A percentile compares a stretch with the other conserved stretches of the same genome.
Conservation (phyloP, 2,329 filamentous ascomycete genomes). For the Venturia nashicola region DNA sequence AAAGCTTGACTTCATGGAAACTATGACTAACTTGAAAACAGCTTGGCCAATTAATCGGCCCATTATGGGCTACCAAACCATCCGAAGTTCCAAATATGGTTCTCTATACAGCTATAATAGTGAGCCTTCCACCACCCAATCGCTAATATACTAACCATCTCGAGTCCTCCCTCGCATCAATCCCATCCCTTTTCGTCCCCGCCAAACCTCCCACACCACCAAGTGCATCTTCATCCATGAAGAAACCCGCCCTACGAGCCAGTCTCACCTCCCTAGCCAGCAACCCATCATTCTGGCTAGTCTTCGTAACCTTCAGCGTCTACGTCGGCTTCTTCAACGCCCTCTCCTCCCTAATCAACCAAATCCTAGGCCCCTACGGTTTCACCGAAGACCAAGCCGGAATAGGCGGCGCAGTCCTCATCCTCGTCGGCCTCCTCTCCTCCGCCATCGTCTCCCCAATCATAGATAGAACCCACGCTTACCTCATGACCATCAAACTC, state of each 20-base stretch:
- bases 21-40: constrained; percentile 12
- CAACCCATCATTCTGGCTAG: constrained; percentile 64
- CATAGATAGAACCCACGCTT: constrained; percentile 73
- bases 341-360: constrained; percentile 75
- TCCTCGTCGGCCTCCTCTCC: constrained; percentile 70
- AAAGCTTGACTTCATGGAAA: neutral
- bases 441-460: constrained; percentile 69
- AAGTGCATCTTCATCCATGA: constrained; percentile 50
- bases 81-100: constrained; percentile 67
- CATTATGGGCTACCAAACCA: constrained; percentile 55
- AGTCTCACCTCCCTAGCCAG: constrained; percentile 36
- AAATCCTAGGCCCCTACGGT: constrained; percentile 77
- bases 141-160: constrained; percentile 12
- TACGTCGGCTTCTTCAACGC: constrained; percentile 94
- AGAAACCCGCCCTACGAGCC: constrained; percentile 38
- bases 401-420: constrained; percentile 79
- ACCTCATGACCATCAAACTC: constrained; percentile 59
- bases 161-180: constrained; percentile 48
- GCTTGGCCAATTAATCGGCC: constrained; percentile 69
- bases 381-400: constrained; percentile 71
- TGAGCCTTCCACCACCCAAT: constrained; percentile 32
- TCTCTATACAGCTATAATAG: constrained; percentile 72
- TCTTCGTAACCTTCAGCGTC: constrained; percentile 67
- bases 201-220: constrained; percentile 64
- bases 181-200: constrained; percentile 76